Evolutionary conservation across 2,329 filamentous ascomycete species (phyloP), one percentile per base, ranked within the genome.

Genomic region (Gremmenia infestans): DNA sequence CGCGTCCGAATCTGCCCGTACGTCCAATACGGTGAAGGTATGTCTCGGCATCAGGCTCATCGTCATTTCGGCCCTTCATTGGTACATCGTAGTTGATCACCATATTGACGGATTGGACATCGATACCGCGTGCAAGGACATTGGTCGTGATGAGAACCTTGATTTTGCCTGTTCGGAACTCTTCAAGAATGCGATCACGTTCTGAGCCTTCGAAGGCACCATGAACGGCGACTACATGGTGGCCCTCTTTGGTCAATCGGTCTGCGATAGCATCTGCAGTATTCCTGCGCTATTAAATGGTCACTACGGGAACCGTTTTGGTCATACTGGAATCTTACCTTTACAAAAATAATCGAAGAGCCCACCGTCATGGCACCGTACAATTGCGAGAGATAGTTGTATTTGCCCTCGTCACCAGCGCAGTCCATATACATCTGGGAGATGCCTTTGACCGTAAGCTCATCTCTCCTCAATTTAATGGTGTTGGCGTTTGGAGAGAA

Each of bases 141-240:
- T 99, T 99, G 65, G 94, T 99, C 1, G 94, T 95, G 69, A 99
- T 97, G 60, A 99, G 86, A 8, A 99, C 94, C 77, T 99, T 99
- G 68, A 91, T 91, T 57, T 87, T 81, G 40, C 93, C 93, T 46
- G 76, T 82, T 56, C 94, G 86, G 82, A 99, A 99, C 55, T 88
- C 82, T 68, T 93, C 85, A 59, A 99, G 86, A 59, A 97, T 82
- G 1, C 80, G 75, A 67, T 99, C 94, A 73, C 94, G 88, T 67
- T 92, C 86, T 36, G 75, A 75, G 25, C 91, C 92, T 61, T 97
- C 92, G 60, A 93, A 86, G 40, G 87, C 91, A 70, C 91, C 92
- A 64, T 95, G 94, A 59, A 99, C 78, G 22, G 90, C 91, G 5
- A 89, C 91, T 22, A 97, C 91, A 66, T 90, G 90, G 78, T 99